Conservation (phyloP, 2,329 filamentous ascomycete genomes). For the Colletotrichum limetticola region DNA sequence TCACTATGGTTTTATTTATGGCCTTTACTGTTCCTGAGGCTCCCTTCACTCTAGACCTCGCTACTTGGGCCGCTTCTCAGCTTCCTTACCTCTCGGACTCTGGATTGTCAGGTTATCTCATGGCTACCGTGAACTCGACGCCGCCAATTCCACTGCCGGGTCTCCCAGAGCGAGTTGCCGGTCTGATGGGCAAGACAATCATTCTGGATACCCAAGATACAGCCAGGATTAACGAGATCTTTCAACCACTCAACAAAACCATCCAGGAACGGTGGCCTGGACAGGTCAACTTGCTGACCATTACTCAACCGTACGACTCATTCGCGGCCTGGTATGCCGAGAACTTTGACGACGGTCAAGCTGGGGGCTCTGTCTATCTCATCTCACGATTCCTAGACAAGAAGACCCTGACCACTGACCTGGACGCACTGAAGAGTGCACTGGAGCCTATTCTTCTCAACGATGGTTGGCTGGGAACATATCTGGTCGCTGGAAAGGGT, state of each 20-base stretch:
- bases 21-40: constrained; percentile 42
- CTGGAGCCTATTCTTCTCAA: constrained; percentile 47
- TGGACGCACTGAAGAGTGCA: constrained; percentile 48
- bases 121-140: constrained; percentile 26
- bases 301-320: constrained; percentile 35
- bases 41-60: constrained; percentile 55
- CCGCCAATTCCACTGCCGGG: constrained; percentile 47
- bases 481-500: constrained; percentile 56
- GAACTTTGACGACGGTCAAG: constrained; percentile 47
- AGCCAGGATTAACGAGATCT: constrained; percentile 40
- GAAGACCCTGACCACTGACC: constrained; percentile 47
- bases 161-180: constrained; percentile 41
- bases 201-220: constrained; percentile 48
- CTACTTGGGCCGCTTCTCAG: constrained; percentile 56
- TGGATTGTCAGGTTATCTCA: constrained; percentile 62
- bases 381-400: constrained; percentile 57
- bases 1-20: constrained; percentile 23
- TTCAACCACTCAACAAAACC: constrained; percentile 50
- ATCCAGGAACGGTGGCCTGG: constrained; percentile 50
- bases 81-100: constrained; percentile 59
- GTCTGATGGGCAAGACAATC: constrained; percentile 47
- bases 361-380: constrained; percentile 46
- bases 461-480: constrained; percentile 43
- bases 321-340: constrained; percentile 51
- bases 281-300: constrained; percentile 34